These are phyloP conservation scores for Apiotrichum porosum DNA, from an alignment of 1,284 basidiomycete genomes.

Conservation along the genomic window DNA sequence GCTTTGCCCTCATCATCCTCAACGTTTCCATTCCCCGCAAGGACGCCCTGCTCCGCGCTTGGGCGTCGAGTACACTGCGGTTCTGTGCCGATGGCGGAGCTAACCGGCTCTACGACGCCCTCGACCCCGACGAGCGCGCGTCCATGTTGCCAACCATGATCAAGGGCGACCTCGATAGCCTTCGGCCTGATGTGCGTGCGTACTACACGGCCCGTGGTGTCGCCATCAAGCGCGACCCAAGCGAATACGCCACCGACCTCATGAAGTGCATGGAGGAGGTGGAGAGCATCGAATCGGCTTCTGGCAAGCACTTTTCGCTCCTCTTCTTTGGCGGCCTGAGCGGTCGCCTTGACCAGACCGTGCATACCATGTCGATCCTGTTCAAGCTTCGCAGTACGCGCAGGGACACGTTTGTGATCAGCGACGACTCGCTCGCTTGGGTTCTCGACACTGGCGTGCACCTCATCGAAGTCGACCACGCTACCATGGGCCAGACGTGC, in stretches of 20 bases:
- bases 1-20: slow-evolving; percentile 69
- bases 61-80: slow-evolving; percentile 56
- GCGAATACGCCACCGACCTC: slow-evolving; percentile 85
- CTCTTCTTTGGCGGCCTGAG: slow-evolving; percentile 82
- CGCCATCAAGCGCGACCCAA: slow-evolving; percentile 59
- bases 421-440: slow-evolving; percentile 85
- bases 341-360: slow-evolving; percentile 88
- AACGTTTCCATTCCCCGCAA: slow-evolving; percentile 73
- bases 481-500: slow-evolving; percentile 76
- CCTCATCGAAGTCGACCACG: slow-evolving; percentile 66
- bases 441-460: slow-evolving; percentile 80
- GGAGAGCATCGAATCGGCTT: slow-evolving; percentile 54
- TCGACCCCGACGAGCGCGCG: slow-evolving; percentile 33
- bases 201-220: slow-evolving; percentile 72
- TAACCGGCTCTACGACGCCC: slow-evolving; percentile 74
- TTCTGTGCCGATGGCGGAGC: slow-evolving; percentile 91
- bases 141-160: slow-evolving; percentile 72
- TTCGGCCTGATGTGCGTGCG: slow-evolving; percentile 64
- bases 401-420: slow-evolving; percentile 65
- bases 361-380: slow-evolving; percentile 80
- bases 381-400: slow-evolving; percentile 70
- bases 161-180: slow-evolving; percentile 89
- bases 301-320: slow-evolving; percentile 56
- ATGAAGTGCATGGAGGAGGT: slow-evolving; percentile 81
- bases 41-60: slow-evolving; percentile 61